Conservation (phyloP, 192 early-diverging fungal species). For the Umbelopsis sp. region DNA sequence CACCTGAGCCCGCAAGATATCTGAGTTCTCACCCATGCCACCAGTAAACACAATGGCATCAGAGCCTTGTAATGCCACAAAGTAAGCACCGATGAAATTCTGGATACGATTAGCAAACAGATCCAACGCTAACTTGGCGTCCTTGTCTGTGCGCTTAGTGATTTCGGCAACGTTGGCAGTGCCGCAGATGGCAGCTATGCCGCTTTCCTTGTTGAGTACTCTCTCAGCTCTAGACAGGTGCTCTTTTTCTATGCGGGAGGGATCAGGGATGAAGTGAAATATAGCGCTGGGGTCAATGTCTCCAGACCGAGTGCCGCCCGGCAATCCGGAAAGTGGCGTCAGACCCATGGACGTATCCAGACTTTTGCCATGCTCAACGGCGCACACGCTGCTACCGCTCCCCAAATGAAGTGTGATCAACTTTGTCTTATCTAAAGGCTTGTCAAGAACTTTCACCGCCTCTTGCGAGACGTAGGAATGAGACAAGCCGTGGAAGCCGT, state of each 20-base stretch:
- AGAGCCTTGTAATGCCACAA: constrained; percentile 33
- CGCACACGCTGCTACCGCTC: constrained; percentile 29
- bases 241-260: constrained; percentile 26
- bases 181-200: constrained; percentile 44
- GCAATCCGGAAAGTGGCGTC: constrained; percentile 30
- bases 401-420: constrained; percentile 31
- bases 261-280: constrained; percentile 37
- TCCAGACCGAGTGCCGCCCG: constrained; percentile 42
- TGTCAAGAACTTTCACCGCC: constrained; percentile 21
- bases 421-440: constrained; percentile 15
- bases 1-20: background rate
- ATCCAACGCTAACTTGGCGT: constrained; percentile 42
- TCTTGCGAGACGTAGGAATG: constrained; percentile 25
- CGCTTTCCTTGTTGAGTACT: constrained; percentile 44
- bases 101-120: constrained; percentile 46
- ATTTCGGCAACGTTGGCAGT: constrained; percentile 38
- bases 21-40: constrained; percentile 47
- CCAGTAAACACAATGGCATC: constrained; percentile 45
- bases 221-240: constrained; percentile 43
- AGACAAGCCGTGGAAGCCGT: constrained; percentile 33
- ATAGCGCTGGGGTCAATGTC: constrained; percentile 44
- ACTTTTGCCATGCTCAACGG: constrained; percentile 25
- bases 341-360: constrained; percentile 32
- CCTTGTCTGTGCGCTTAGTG: constrained; percentile 18
- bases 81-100: constrained; percentile 46